phyloP scores from a whole-genome alignment of 345 rosid genomes.

The Erodium maritimum region DNA sequence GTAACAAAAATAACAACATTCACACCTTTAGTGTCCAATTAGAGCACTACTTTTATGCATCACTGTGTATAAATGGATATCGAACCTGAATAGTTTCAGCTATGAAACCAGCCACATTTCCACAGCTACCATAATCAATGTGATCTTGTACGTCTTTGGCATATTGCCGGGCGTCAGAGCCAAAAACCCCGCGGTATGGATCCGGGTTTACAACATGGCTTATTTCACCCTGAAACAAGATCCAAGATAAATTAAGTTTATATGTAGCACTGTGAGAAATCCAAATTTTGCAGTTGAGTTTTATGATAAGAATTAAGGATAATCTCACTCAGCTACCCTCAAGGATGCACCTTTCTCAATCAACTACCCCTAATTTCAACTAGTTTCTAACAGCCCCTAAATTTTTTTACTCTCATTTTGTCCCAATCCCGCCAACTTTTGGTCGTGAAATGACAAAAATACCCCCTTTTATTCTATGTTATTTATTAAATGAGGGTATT shows the following conservation, averaged over 20 bases:
- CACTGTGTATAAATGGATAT: background rate
- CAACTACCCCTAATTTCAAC: too few species aligned
- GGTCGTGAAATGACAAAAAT: too few species aligned
- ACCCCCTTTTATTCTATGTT: too few species aligned
- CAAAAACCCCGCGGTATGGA: slow-evolving; percentile 81
- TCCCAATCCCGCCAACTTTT: too few species aligned
- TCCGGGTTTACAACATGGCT: slow-evolving; percentile 88
- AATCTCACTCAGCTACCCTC: too few species aligned
- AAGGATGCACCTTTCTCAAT: too few species aligned
- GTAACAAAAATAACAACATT: background rate
- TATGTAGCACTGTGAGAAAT: too few species aligned
- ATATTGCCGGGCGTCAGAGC: slow-evolving; percentile 62
- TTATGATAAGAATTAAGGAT: too few species aligned
- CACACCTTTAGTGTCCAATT: slow-evolving; percentile 1
- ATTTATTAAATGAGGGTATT: too few species aligned
- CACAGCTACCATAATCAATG: slow-evolving; percentile 79
- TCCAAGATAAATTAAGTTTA: too few species aligned
- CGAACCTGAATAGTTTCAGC: slow-evolving; percentile 88
- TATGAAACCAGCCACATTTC: slow-evolving; percentile 85
- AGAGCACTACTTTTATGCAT: slow-evolving; percentile 4
- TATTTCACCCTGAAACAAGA: slow-evolving; percentile 61
- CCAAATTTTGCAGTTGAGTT: background rate
- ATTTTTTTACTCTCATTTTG: too few species aligned
- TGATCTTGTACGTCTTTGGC: slow-evolving; percentile 89
- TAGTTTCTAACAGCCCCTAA: too few species aligned